These are phyloP conservation scores for Hibiscus mutabilis DNA, from an alignment of 345 rosid species.

Conservation along the genomic window DNA sequence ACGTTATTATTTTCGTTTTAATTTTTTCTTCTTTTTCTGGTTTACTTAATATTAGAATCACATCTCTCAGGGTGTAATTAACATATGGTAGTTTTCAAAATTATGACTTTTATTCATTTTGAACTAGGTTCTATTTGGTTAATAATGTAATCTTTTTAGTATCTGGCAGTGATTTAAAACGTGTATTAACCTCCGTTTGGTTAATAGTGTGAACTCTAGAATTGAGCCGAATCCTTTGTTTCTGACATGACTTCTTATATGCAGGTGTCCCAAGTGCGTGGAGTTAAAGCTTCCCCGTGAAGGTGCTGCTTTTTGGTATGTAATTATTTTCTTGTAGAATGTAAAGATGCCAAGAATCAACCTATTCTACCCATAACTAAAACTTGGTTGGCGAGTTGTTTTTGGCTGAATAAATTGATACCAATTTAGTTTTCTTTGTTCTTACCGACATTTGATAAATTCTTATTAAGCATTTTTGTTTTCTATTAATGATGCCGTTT, in stretches of 20 bases:
- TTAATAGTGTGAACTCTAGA: background rate
- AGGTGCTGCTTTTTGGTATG: constrained; percentile 85
- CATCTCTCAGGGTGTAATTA: background rate
- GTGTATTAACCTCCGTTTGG: background rate
- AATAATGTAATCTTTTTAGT: background rate
- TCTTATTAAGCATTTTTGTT: background rate
- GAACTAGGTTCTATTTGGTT: background rate
- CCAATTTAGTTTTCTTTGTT: background rate
- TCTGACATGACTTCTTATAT: background rate
- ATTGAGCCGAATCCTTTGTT: background rate
- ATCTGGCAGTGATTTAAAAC: background rate
- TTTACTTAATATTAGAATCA: no score
- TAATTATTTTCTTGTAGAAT: background rate
- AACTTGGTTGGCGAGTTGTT: background rate
- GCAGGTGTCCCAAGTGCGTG: constrained; percentile 87
- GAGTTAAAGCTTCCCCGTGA: constrained; percentile 94
- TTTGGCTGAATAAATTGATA: background rate
- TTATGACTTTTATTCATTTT: background rate
- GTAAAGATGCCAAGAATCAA: background rate
- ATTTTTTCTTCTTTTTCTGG: background rate
- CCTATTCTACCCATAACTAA: background rate
- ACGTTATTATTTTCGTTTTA: constrained; percentile 7
- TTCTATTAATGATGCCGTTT: constrained; percentile 8
- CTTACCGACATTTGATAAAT: background rate
- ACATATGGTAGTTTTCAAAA: background rate